Evolutionary conservation across 2,329 filamentous ascomycete species (phyloP), one percentile per base, ranked within the genome.

Genomic region (Aspergillus floridensis): DNA sequence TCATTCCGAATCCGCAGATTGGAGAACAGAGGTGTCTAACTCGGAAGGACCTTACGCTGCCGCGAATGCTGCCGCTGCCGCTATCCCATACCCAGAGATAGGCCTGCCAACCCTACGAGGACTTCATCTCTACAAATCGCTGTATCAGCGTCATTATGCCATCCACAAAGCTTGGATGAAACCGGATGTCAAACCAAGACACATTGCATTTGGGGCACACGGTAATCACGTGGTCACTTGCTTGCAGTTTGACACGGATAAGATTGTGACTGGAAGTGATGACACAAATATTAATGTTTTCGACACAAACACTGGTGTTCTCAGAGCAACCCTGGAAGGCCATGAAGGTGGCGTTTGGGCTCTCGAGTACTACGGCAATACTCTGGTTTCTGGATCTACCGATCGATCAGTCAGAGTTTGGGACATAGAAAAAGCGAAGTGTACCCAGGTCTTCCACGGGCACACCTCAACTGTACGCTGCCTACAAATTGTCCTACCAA

Each of bases 321-420:
- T 96, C 38, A 86, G 90, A 51, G 91, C 87, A 70, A 91, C 89
- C 64, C 85, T 99, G 2, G 89, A 93, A 69, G 95, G 95, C 2
- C 95, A 99, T 67, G 95, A 99, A 75, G 95, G 95, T 35, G 95
- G 95, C 49, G 95, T 99, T 1, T 99, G 95, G 95, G 95, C 95
- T 31, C 79, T 99, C 56, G 93, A 98, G 74, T 99, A 98, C 72
- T 89, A 97, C 72, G 93, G 93, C 53, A 97, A 98, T 72, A 92
- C 91, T 16, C 80, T 99, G 21, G 95, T 99, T 2, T 99, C 95
- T 16, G 95, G 95, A 2, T 97, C 93, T 6, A 99, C 95, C 0
- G 95, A 99, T 76, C 85, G 95, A 50, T 96, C 95, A 11, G 95
- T 99, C n/a, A 88, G 95, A n/a, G 93, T 99, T 0, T 99, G 95